Base-by-base conservation (phyloP, 371 early-diverging fungal species). In the Rhizopus arrhizus region DNA sequence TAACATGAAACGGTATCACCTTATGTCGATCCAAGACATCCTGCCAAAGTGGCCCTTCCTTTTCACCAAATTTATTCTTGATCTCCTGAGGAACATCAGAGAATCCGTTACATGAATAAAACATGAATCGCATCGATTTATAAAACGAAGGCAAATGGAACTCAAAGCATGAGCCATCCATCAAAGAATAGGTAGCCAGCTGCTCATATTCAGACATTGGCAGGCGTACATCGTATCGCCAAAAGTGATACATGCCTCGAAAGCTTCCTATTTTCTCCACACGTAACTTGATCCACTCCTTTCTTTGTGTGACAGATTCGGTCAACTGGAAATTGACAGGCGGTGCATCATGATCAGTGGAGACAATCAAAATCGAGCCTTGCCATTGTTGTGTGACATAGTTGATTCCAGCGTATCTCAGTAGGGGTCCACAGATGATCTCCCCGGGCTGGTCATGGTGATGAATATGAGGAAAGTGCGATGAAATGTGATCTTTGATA, bases 1-100 rank as follows among this genome's bases (percentile, higher is more conserved):
- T 78, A 34, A 85, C 85, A 66, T 92, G 91, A 69, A 88, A 91
- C 6, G 93, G 92, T 31, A 76, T 54, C 13, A 71, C 65, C 3
- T 63, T 66, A 66, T 94, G 94, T 66, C 85, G 80, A 36, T 75
- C 74, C 68, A 91, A 47, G 12, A 88, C 73, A 72, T 92, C 93
- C 52, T 81, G 84, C 93, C 93, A 93, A 53, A 92, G 69, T 1
- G 85, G 85, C 12, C 66, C 70, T 12, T 59, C 42, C 52, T 85
- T 78, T 47, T 83, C 81, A 15, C 90, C 90, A 54, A 80, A 74
- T 38, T 72, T 69, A 56, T 80, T 73, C n/a, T 75, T 81, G 46
- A 79, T 73, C 52, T 79, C 81, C 16, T 70, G 63, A n/a, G 84
- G 76, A 33, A 82, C 74, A 56, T 80, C 75, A 12, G 84, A 81